Evolutionary conservation across 2,329 filamentous ascomycete species (phyloP).

Genomic region (Fusarium metavorans): DNA sequence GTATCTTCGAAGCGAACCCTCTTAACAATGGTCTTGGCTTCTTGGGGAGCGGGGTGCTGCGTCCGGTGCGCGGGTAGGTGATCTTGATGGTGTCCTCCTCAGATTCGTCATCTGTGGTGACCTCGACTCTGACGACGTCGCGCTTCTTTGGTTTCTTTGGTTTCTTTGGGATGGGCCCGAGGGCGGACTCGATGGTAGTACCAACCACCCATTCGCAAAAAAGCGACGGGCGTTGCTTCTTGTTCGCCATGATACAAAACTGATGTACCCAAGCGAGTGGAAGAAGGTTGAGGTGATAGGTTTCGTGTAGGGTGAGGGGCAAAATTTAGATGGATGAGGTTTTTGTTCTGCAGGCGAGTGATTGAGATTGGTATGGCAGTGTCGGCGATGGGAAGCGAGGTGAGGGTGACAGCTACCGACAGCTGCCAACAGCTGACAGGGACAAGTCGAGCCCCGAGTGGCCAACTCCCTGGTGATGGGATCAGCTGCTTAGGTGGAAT

Average conservation of each 20-base stretch:
- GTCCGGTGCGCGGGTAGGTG: constrained; percentile 59
- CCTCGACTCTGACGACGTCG: constrained; percentile 54
- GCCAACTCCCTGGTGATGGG: not conserved
- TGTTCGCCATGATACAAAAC: constrained; percentile 24
- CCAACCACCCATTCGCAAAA: constrained; percentile 59
- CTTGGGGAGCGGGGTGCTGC: not conserved
- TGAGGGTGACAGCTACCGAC: constrained; percentile 14
- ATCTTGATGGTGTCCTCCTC: constrained; percentile 61
- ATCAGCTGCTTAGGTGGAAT: not conserved
- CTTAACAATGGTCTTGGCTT: constrained; percentile 46
- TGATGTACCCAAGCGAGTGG: constrained; percentile 11
- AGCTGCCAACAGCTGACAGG: constrained; percentile 9
- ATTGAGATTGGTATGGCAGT: not conserved
- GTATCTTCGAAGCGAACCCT: constrained; percentile 58
- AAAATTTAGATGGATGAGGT: not conserved
- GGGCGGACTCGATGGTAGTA: constrained; percentile 48
- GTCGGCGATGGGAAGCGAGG: not conserved
- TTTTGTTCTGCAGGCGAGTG: not conserved
- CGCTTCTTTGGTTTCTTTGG: constrained; percentile 41
- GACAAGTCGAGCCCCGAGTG: not conserved
- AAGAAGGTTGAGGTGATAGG: not conserved
- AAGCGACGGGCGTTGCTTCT: constrained; percentile 33
- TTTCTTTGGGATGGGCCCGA: constrained; percentile 44
- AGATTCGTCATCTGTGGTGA: constrained; percentile 65
- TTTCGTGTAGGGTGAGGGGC: constrained; percentile 6